Base-by-base conservation (phyloP, 177 flowering plant genomes). In the Vitis hybrid region DNA sequence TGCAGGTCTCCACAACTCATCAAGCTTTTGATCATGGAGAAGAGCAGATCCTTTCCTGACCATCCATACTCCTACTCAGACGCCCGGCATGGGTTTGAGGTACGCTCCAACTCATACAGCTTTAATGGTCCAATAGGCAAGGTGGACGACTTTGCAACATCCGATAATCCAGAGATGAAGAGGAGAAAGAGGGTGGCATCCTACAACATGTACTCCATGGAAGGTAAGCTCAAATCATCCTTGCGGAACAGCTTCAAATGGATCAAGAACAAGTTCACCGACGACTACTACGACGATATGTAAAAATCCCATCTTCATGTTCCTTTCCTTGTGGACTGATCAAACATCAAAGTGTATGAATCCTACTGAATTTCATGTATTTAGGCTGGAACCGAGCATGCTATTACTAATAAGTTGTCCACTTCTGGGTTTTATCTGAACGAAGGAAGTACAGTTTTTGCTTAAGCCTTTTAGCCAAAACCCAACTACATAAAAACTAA, bases 251-350 rank as follows among this genome's bases (percentile, higher is more conserved):
- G 90, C 71, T 77, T 88, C 74, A 83, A 82, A 74, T 88, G 92
- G 92, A 79, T 88, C 77, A 88, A 86, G 83, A 84, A 65, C 81
- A 86, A 88, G 82, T 79, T 84, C 64, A 60, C 77, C 3, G 78
- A 84, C 41, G 77, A 70, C 64, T 75, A 57, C 54, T 76, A 76
- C 24, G 61, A 77, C 35, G 77, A 41, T 8, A 41, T 41, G 46
- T 41, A 41, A 41, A 41, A 5, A 41, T 41, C 46, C 46, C 46
- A 5, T 41, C 7, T 41, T 8, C 7, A 41, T 4, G 46, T 41
- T 0, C 8, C 46, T 8, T 41, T 8, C 46, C 46, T 8, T 41
- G 46, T 4, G 46, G 46, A 41, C 46, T 41, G 46, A 41, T 41
- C 46, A 5, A 41, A 41, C 30, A 41, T 41, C 46, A 0, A 41